Evolutionary conservation across 768 basidiomycete species (phyloP).

Genomic region (Bullera alba): DNA sequence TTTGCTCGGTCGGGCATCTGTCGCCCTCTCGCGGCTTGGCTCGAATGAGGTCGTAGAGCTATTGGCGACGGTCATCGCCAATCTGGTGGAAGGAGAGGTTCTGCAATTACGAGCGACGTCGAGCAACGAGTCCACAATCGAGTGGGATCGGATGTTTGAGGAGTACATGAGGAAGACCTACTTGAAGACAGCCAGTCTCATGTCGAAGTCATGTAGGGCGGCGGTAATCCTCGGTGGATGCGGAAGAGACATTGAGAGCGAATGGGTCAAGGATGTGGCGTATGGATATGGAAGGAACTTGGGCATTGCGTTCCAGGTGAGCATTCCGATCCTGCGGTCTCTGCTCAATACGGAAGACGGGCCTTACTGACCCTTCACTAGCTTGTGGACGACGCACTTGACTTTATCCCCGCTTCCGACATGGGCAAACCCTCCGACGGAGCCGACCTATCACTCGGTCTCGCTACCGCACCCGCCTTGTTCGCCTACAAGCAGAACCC

Average conservation of each 20-base stretch:
- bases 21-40: slow-evolving; percentile 78
- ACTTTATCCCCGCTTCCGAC: slow-evolving; percentile 71
- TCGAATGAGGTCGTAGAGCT: slow-evolving; percentile 87
- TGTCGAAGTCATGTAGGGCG: slow-evolving; percentile 79
- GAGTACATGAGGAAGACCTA: slow-evolving; percentile 87
- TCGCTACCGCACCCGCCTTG: slow-evolving; percentile 77
- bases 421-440: slow-evolving; percentile 83
- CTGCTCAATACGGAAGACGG: not conserved
- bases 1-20: slow-evolving; percentile 80
- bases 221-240: slow-evolving; percentile 81
- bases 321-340: slow-evolving; percentile 12
- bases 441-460: slow-evolving; percentile 71
- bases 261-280: slow-evolving; percentile 78
- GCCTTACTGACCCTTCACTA: slow-evolving; percentile 39
- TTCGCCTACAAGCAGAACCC: slow-evolving; percentile 82
- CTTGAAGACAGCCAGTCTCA: slow-evolving; percentile 80
- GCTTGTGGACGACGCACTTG: slow-evolving; percentile 93
- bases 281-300: slow-evolving; percentile 86
- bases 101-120: slow-evolving; percentile 57
- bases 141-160: slow-evolving; percentile 48
- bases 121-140: slow-evolving; percentile 28
- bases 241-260: slow-evolving; percentile 57
- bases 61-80: slow-evolving; percentile 82
- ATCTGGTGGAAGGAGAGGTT: slow-evolving; percentile 94
- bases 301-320: slow-evolving; percentile 91